Base-by-base conservation (phyloP, 78 protist species). In the Cavenderia fasciculata region DNA sequence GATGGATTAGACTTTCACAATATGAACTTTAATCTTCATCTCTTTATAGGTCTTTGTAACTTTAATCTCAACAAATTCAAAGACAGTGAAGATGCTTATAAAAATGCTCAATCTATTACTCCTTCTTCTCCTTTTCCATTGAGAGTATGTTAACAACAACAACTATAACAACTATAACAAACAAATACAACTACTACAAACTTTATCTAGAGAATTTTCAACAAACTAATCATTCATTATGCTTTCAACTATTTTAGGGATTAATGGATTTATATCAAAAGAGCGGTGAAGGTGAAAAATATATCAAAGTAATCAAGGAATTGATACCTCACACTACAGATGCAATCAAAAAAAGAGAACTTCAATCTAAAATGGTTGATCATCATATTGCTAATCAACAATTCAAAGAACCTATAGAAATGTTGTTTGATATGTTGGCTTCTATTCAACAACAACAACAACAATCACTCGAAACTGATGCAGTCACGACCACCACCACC, bases 91-190 rank as follows among this genome's bases (percentile, higher is more conserved):
- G 68, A 82, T 57, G 33, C 63, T 7, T 82, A 82, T 57, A 40
- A 23, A 38, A 8, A 23, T n/a, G 66, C 90, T 21, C 19, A 56
- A 19, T 54, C 72, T 52, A 1, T 82, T 40, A 29, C 59, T 23
- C 73, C 86, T 44, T 29, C 66, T 11, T 52, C 78, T n/a, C 90
- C 90, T 27, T 43, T 57, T 31, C 90, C 90, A 25, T 57, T 82
- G 38, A 65, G 71, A 57, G 90, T 82, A 82, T 38, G 34, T 75
- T 21, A 52, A 12, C 25, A 19, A n/a, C n/a, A 4, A 52, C 11
- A 52, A 12, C 14, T 14, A 46, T 46, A 46, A 46, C 11, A 7
- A 46, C n/a, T n/a, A n/a, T n/a, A n/a, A n/a, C n/a, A n/a, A n/a
- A n/a, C n/a, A n/a, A n/a, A n/a, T n/a, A n/a, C n/a, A n/a, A n/a